Evolutionary conservation across 75 land plant genomes (phyloP), one percentile per base, ranked within the genome.

Genomic region (Cupressus sempervirens): DNA sequence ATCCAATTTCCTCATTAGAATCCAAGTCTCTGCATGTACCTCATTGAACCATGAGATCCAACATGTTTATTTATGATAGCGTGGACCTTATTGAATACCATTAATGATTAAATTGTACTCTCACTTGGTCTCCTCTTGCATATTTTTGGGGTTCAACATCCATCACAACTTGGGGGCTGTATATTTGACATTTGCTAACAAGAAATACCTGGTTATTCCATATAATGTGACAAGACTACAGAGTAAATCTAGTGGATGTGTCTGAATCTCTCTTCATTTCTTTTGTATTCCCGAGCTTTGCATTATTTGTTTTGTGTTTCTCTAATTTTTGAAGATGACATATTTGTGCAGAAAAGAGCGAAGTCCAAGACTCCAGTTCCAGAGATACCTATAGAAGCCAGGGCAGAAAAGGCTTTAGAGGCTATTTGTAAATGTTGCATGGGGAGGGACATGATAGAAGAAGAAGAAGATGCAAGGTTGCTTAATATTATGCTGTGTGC

Each of bases 381-480:
- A 15, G 88, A 88, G 30, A 87, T 97, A 40, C 96, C 99, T 0
- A 93, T 96, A 88, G 94, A 90, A 82, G 84, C 90, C 40, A 86
- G 94, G 84, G 94, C 88, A 13, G 96, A 90, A 85, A 97, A 93
- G 68, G 96, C 99, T 58, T 91, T 96, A 72, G 96, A 96, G 38
- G 99, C 95, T 14, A 91, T 97, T 7, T 92, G 93, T 83, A 93
- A 91, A 29, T 96, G 99, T 84, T 97, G 95, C 87, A 91, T 96
- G 72, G 93, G 94, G 15, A 88, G 82, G 58, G 91, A 87, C 43
- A 84, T 83, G 26, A 92, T 96, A 41, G 95, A 93, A 45, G 92
- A 94, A 67, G 91, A 91, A 30, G 98, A 96, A 83, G 99, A 93
- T 67, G 91, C 80, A 76, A 86, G 84, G 76, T 85, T 97, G 30